Conservation (phyloP, 495 filamentous ascomycete genomes). For the Hypoxylon subgilvum region DNA sequence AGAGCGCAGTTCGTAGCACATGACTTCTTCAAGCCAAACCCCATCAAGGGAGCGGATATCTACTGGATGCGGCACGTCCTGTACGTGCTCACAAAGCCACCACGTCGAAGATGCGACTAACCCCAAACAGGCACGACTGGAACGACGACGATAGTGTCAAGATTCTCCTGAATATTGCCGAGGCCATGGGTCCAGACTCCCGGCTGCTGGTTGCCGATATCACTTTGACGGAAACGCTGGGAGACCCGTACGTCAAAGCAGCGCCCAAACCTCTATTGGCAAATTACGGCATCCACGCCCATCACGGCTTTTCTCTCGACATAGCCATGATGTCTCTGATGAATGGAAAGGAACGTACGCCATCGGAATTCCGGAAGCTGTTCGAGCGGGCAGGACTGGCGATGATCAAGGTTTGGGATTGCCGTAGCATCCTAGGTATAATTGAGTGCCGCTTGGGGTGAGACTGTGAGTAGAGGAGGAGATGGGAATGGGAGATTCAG, state of each 20-base stretch:
- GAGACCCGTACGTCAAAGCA: slow-evolving; percentile 37
- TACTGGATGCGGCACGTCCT: slow-evolving; percentile 54
- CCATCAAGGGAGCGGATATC: slow-evolving; percentile 47
- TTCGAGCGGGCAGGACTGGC: slow-evolving; percentile 27
- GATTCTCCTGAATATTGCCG: slow-evolving; percentile 43
- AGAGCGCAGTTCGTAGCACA: slow-evolving; percentile 45
- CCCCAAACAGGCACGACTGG: slow-evolving; percentile 45
- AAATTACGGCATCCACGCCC: slow-evolving; percentile 44
- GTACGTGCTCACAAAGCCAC: background rate
- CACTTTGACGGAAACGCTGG: slow-evolving; percentile 48
- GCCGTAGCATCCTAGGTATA: slow-evolving; percentile 30
- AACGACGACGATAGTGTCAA: slow-evolving; percentile 48
- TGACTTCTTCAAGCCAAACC: slow-evolving; percentile 52
- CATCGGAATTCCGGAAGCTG: slow-evolving; percentile 38
- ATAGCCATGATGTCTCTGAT: slow-evolving; percentile 49
- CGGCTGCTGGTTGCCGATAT: slow-evolving; percentile 50
- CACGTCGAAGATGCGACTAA: slow-evolving; percentile 12
- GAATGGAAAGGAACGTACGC: slow-evolving; percentile 51
- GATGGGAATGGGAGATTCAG: background rate
- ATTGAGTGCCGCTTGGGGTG: slow-evolving; percentile 28
- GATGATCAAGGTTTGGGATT: slow-evolving; percentile 37
- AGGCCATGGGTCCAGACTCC: slow-evolving; percentile 42
- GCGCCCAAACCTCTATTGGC: slow-evolving; percentile 45
- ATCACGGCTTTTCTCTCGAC: slow-evolving; percentile 46
- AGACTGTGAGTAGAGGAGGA: background rate